A percentile compares a stretch with the other conserved stretches of the same genome.
These are phyloP conservation scores for Peniophora sp. DNA, from an alignment of 1,284 basidiomycete genomes.

Conservation along the genomic window DNA sequence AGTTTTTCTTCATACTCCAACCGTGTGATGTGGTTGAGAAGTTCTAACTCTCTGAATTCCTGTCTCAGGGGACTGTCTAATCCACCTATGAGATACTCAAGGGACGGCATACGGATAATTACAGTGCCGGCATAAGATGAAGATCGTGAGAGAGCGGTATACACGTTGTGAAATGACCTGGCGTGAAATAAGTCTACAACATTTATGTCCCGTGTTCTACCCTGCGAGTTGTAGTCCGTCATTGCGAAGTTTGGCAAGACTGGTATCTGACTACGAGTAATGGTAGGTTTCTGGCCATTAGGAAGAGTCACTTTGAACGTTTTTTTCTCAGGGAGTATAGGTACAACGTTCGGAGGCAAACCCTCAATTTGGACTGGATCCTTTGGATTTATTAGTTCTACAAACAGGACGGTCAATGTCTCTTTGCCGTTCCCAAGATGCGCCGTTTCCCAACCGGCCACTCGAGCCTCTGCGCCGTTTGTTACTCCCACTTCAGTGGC, in stretches of 20 bases:
- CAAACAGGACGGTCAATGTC: slow-evolving; percentile 26
- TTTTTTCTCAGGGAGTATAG: slow-evolving; percentile 14
- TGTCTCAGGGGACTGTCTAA: neutral
- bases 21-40: neutral
- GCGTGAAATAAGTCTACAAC: neutral
- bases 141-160: neutral
- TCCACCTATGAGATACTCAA: neutral
- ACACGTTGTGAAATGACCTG: neutral
- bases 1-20: neutral
- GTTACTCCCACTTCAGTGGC: slow-evolving; percentile 31
- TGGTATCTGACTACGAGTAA: no score
- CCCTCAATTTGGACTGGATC: slow-evolving; percentile 19
- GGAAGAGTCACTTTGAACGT: no score
- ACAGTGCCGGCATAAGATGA: neutral
- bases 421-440: slow-evolving; percentile 8
- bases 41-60: neutral
- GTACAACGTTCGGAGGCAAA: slow-evolving; percentile 30
- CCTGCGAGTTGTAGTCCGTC: neutral
- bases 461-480: slow-evolving; percentile 30
- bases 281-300: no score
- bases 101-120: neutral
- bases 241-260: neutral
- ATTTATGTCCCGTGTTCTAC: neutral
- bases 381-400: slow-evolving; percentile 24
- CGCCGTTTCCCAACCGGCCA: slow-evolving; percentile 22